Conservation (phyloP, 352 stramenopile species). For the Phytophthora hibernalis region DNA sequence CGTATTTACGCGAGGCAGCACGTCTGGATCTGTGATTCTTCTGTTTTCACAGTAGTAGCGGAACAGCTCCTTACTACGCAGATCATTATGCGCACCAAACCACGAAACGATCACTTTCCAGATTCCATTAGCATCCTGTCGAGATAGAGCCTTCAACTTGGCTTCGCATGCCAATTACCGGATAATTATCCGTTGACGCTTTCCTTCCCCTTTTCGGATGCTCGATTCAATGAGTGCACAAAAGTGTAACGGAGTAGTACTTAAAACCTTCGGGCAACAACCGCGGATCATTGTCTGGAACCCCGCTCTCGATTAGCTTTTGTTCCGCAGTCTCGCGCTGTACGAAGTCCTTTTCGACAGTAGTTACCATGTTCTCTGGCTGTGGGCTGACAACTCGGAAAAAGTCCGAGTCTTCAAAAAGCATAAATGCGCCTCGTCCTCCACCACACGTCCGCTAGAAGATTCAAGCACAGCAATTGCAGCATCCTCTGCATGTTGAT, state of each 20-base stretch:
- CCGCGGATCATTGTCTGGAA: not conserved
- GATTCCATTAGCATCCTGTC: not conserved
- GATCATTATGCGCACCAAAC: no score
- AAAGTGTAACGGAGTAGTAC: slow-evolving; percentile 12
- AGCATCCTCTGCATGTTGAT: not conserved
- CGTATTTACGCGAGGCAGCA: no score
- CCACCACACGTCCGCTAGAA: not conserved
- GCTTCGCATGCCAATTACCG: not conserved
- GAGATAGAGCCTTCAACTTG: slow-evolving; percentile 2
- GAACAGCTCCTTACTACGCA: not conserved
- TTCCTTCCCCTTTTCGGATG: slow-evolving; percentile 11
- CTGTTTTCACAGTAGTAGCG: not conserved
- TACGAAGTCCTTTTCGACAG: not conserved
- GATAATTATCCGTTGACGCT: not conserved
- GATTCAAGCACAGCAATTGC: not conserved
- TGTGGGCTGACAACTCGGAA: not conserved
- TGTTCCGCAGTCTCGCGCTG: not conserved
- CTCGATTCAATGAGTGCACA: slow-evolving; percentile 17
- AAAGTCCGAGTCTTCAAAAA: not conserved
- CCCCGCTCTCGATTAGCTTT: not conserved
- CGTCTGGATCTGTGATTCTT: slow-evolving; percentile 1
- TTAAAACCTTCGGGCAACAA: not conserved
- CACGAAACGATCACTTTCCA: slow-evolving; percentile 5
- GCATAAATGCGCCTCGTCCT: not conserved
- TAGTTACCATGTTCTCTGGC: not conserved